Evolutionary conservation across 208 protist species (phyloP).

Genomic region (Trypanosoma melophagium): DNA sequence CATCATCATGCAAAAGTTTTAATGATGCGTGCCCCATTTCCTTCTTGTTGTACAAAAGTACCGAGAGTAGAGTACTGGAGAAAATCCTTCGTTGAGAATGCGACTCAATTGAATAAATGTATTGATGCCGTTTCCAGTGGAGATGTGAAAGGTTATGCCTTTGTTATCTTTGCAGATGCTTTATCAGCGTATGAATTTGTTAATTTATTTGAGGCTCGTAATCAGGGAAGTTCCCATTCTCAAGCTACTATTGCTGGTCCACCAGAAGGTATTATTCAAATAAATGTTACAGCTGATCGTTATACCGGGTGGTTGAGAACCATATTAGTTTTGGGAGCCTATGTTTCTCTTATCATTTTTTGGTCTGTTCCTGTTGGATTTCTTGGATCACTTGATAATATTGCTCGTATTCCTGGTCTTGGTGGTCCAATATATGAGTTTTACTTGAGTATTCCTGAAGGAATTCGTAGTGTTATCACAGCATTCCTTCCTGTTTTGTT

Average conservation of each 20-base stretch:
- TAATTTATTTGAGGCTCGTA: conserved; percentile 59
- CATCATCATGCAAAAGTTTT: background rate
- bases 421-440: conserved; percentile 39
- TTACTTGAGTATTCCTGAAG: conserved; percentile 38
- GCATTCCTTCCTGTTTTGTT: conserved; percentile 70
- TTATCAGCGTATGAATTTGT: conserved; percentile 74
- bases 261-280: conserved; percentile 61
- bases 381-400: conserved; percentile 70
- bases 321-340: conserved; percentile 43
- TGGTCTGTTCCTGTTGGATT: conserved; percentile 79
- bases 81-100: conserved; percentile 35
- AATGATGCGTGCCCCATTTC: conserved; percentile 25
- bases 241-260: conserved; percentile 69
- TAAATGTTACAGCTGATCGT: conserved; percentile 50
- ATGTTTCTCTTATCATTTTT: conserved; percentile 59
- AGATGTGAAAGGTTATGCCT: conserved; percentile 41
- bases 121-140: conserved; percentile 47
- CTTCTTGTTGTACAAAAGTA: conserved; percentile 47
- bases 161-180: conserved; percentile 70
- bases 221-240: conserved; percentile 38
- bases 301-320: conserved; percentile 47
- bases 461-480: conserved; percentile 43
- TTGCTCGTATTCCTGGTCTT: conserved; percentile 50
- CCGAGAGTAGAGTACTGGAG: conserved; percentile 56
- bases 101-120: conserved; percentile 41